Evolutionary conservation across 1,284 basidiomycete species (phyloP).

Genomic region (Cutaneotrichosporon cavernicola): DNA sequence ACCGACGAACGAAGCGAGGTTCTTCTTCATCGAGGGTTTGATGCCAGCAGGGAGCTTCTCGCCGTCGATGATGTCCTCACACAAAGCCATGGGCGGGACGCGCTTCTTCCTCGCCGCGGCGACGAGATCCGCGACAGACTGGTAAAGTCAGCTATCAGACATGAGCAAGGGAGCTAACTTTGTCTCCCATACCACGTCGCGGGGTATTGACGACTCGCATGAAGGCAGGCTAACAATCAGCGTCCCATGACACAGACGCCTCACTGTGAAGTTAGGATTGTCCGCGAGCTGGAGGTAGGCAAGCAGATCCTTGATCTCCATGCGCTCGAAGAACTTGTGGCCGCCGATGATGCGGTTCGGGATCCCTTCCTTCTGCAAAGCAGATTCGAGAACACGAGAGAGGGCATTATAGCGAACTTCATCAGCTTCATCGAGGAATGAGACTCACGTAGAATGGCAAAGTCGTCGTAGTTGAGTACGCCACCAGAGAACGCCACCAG

Average conservation of each 20-base stretch:
- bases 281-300: slow-evolving; percentile 82
- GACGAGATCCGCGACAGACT: slow-evolving; percentile 66
- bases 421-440: slow-evolving; percentile 2
- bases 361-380: slow-evolving; percentile 73
- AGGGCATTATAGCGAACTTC: slow-evolving; percentile 79
- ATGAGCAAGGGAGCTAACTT: slow-evolving; percentile 56
- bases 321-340: slow-evolving; percentile 82
- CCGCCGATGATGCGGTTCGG: slow-evolving; percentile 76
- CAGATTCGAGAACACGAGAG: slow-evolving; percentile 73
- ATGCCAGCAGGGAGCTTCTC: slow-evolving; percentile 60
- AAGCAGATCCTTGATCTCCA: slow-evolving; percentile 83
- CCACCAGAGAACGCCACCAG: slow-evolving; percentile 72
- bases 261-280: slow-evolving; percentile 67
- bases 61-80: slow-evolving; percentile 63
- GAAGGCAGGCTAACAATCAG: slow-evolving; percentile 62
- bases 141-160: slow-evolving; percentile 7
- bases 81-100: slow-evolving; percentile 62
- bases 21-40: slow-evolving; percentile 66
- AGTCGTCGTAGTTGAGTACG: slow-evolving; percentile 70
- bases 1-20: slow-evolving; percentile 63
- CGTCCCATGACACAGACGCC: neutral
- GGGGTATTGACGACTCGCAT: slow-evolving; percentile 75
- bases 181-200: slow-evolving; percentile 74
- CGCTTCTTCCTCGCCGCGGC: slow-evolving; percentile 59
- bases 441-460: slow-evolving; percentile 73